phyloP scores from a whole-genome alignment of 768 basidiomycete species.

The Chalciporus piperatus region DNA sequence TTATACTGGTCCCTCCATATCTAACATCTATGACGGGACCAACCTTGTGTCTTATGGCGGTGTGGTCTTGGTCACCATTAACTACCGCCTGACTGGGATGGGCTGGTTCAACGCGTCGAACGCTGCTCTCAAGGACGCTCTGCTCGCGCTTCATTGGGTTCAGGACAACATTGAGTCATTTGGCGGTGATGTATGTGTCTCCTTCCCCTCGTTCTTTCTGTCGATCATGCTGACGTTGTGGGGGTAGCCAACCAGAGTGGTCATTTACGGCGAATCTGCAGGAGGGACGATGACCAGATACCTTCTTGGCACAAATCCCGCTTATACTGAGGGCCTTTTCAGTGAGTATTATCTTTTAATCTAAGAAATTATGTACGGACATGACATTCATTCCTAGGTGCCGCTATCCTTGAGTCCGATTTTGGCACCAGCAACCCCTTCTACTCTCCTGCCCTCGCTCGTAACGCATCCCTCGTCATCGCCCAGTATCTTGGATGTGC shows the following conservation, averaged over 20 bases:
- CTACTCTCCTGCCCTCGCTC: constrained; percentile 10
- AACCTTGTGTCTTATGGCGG: constrained; percentile 26
- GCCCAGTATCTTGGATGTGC: constrained; percentile 17
- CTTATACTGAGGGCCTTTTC: constrained; percentile 18
- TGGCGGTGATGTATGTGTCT: constrained; percentile 32
- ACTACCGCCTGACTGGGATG: constrained; percentile 19
- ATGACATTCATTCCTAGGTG: constrained; percentile 1
- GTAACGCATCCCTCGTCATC: constrained; percentile 12
- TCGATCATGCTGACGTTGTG: neutral
- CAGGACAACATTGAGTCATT: constrained; percentile 34
- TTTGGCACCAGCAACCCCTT: constrained; percentile 14
- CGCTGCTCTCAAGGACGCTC: constrained; percentile 29
- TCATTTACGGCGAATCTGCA: constrained; percentile 21
- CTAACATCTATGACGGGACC: constrained; percentile 23
- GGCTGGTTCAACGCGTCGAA: constrained; percentile 28
- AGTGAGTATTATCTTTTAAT: constrained; percentile 1
- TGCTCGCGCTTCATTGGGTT: constrained; percentile 36
- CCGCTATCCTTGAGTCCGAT: constrained; percentile 18
- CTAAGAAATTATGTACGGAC: too few species aligned
- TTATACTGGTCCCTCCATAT: constrained; percentile 16
- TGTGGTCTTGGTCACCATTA: constrained; percentile 23
- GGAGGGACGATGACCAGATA: constrained; percentile 19
- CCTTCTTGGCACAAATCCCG: constrained; percentile 16
- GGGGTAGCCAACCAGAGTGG: constrained; percentile 11
- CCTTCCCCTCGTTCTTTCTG: neutral